These are phyloP conservation scores for Firmiana major DNA, from an alignment of 345 rosid species.

Conservation along the genomic window DNA sequence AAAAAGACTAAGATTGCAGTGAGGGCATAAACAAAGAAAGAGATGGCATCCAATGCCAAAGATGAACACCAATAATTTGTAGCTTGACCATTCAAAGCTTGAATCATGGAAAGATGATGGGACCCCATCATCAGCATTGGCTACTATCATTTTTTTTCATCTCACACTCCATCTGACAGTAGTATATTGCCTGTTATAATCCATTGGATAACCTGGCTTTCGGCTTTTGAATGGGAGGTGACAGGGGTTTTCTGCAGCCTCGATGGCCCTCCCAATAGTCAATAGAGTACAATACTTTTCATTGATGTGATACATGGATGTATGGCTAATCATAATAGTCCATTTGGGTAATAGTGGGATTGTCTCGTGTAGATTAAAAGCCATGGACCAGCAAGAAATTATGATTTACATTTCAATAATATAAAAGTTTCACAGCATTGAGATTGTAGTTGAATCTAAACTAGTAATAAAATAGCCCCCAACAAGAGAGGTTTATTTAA, in stretches of 20 bases:
- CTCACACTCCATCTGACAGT: background rate
- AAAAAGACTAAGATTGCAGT: background rate
- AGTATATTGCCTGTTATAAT: background rate
- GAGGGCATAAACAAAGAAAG: background rate
- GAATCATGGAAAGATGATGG: constrained; percentile 17
- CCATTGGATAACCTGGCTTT: background rate
- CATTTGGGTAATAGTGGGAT: no score
- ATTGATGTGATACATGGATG: constrained; percentile 15
- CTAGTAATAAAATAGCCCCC: no score
- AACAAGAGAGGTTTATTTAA: no score
- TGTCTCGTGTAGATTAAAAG: no score
- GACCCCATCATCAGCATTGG: constrained; percentile 4
- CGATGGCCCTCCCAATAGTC: background rate
- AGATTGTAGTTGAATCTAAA: no score
- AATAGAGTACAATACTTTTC: constrained; percentile 8
- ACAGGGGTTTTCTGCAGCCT: background rate
- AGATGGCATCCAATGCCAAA: constrained; percentile 24
- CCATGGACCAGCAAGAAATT: no score
- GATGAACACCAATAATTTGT: constrained; percentile 20
- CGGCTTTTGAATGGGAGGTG: background rate
- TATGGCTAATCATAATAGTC: background rate
- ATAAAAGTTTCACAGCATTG: no score
- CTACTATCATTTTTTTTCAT: background rate
- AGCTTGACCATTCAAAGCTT: constrained; percentile 34
- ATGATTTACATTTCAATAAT: no score